phyloP scores from a whole-genome alignment of 2,329 filamentous ascomycete genomes.

The Emergomyces orientalis region DNA sequence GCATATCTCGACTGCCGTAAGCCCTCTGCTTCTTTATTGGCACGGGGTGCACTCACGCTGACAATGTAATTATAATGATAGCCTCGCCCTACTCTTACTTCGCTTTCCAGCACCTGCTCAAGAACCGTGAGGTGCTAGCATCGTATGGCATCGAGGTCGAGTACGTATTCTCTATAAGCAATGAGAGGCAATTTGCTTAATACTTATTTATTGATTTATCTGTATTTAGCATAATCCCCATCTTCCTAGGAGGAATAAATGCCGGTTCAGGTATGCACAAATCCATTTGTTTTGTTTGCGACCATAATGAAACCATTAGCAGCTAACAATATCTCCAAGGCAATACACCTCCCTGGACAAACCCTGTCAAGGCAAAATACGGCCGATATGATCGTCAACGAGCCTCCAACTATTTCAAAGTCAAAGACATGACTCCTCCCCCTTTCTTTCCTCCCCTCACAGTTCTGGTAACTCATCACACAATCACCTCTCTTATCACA shows the following conservation, averaged over 20 bases:
- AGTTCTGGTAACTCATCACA: slow-evolving; percentile 38
- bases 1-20: slow-evolving; percentile 59
- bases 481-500: slow-evolving; percentile 27
- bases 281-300: neutral
- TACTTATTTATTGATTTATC: neutral
- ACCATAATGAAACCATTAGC: neutral
- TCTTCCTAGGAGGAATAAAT: slow-evolving; percentile 63
- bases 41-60: neutral
- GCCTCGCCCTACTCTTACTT: slow-evolving; percentile 53
- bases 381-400: slow-evolving; percentile 41
- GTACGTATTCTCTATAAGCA: slow-evolving; percentile 37
- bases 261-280: slow-evolving; percentile 43
- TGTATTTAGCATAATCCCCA: slow-evolving; percentile 53
- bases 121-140: slow-evolving; percentile 46
- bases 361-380: slow-evolving; percentile 58
- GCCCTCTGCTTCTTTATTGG: slow-evolving; percentile 17
- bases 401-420: slow-evolving; percentile 44
- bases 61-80: slow-evolving; percentile 26
- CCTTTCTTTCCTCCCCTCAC: slow-evolving; percentile 48
- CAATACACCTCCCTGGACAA: slow-evolving; percentile 65
- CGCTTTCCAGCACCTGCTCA: slow-evolving; percentile 49
- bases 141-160: slow-evolving; percentile 55
- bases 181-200: neutral
- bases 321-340: slow-evolving; percentile 36
- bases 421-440: slow-evolving; percentile 35